Evolutionary conservation across 352 stramenopile species (phyloP).

Genomic region (Peronospora destructor): DNA sequence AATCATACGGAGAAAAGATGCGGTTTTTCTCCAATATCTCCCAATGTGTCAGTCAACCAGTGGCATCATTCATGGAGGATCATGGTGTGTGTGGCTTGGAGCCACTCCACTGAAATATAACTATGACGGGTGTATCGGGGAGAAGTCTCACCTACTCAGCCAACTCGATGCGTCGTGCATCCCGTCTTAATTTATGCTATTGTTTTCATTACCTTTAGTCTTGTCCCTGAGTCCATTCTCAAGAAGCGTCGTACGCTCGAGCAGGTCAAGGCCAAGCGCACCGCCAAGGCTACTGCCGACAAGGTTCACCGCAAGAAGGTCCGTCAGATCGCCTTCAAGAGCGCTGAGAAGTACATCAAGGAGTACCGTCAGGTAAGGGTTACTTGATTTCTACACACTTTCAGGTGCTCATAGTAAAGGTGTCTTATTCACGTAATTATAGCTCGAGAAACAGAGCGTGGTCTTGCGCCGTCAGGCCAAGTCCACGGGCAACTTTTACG

Average conservation of each 20-base stretch:
- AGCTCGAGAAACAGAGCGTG: constrained; percentile 90
- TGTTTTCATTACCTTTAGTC: constrained; percentile 38
- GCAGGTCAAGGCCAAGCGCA: constrained; percentile 83
- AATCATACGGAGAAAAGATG: constrained; percentile 51
- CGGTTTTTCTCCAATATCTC: constrained; percentile 45
- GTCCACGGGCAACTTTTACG: constrained; percentile 93
- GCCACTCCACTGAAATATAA: constrained; percentile 84
- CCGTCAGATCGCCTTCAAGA: constrained; percentile 89
- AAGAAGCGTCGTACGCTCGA: constrained; percentile 88
- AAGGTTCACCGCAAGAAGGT: constrained; percentile 85
- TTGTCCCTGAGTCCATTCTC: constrained; percentile 86
- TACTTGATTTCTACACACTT: neutral
- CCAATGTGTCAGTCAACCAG: constrained; percentile 44
- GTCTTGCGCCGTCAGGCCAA: constrained; percentile 95
- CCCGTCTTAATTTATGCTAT: constrained; percentile 56
- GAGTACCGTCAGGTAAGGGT: constrained; percentile 91
- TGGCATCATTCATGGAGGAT: constrained; percentile 74
- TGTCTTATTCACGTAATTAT: neutral
- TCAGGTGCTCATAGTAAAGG: neutral
- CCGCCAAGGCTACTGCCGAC: constrained; percentile 61
- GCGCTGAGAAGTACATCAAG: constrained; percentile 97
- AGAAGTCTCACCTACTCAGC: neutral
- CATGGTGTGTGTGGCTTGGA: constrained; percentile 64
- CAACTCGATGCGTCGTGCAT: constrained; percentile 39
- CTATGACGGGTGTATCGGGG: constrained; percentile 78